Evolutionary conservation across 2,329 filamentous ascomycete species (phyloP), one percentile per base, ranked within the genome.

Genomic region (Colletotrichum brevisporum): DNA sequence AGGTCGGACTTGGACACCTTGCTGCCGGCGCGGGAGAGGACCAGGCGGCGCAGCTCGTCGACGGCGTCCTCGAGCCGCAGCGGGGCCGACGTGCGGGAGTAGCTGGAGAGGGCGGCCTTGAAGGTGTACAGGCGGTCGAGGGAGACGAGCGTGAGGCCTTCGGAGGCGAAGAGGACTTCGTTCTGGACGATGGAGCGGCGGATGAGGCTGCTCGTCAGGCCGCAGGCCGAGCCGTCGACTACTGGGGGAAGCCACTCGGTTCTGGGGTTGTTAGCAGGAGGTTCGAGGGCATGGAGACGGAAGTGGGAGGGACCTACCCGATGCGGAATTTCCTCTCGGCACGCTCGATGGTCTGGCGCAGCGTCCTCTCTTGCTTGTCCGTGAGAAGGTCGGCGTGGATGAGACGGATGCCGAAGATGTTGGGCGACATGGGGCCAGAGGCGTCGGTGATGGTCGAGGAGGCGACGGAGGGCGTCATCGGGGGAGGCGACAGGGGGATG

Each of bases 91-190:
- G 82, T 84, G 66, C 82, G 82, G 5, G 86, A 83, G 76, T 91
- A 91, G 71, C 84, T 84, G 18, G 86, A 83, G 12, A 92, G 82
- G 1, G 88, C 87, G 54, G 83, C 83, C 76, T 91, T 91, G 80
- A 92, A 88, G 50, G 87, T 89, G 79, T 91, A 92, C 53, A 91
- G 77, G 57, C 88, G 84, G 76, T 92, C 90, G 12, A 91, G 83
- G 0, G 88, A 84, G 15, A 91, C 76, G 8, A 92, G 79, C 0
- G 85, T 89, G 12, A 92, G 82, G 18, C 88, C 88, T 27, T 88
- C 85, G 2, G 87, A 84, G 2, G 85, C 84, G 81, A 90, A 91
- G 61, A 92, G 81, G 26, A 88, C 78, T 67, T 90, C 87, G 75
- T 90, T 89, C 73, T 92, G 90, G 48, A 79, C 75, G 27, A 90